Evolutionary conservation across 1,139 yeast species (phyloP).

Genomic region (Suhomyces atakaporum): DNA sequence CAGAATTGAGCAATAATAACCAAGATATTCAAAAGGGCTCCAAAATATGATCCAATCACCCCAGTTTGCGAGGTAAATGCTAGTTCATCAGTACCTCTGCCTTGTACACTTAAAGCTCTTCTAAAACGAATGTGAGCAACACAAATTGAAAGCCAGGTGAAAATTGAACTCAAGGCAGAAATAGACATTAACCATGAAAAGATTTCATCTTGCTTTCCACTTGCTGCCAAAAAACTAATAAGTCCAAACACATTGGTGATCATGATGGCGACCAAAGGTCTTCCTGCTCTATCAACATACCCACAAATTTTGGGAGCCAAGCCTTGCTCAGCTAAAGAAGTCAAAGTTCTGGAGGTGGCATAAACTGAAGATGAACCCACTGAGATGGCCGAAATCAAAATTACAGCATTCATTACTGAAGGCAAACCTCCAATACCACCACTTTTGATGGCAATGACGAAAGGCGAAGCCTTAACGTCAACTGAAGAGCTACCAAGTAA

Average conservation of each 20-base stretch:
- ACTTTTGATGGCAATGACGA: constrained; percentile 57
- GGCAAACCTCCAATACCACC: constrained; percentile 65
- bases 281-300: constrained; percentile 29
- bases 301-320: constrained; percentile 30
- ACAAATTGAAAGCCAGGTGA: constrained; percentile 44
- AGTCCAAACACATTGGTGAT: constrained; percentile 33
- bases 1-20: constrained; percentile 59
- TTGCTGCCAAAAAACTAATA: constrained; percentile 33
- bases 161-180: constrained; percentile 41
- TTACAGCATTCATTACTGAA: constrained; percentile 71
- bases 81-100: constrained; percentile 50
- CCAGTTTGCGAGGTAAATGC: constrained; percentile 59
- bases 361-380: constrained; percentile 39
- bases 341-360: constrained; percentile 29
- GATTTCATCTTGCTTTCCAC: constrained; percentile 33
- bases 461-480: constrained; percentile 54
- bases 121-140: constrained; percentile 41
- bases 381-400: constrained; percentile 64
- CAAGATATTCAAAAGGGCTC: constrained; percentile 46
- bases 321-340: constrained; percentile 28
- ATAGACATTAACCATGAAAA: constrained; percentile 42
- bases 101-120: constrained; percentile 32
- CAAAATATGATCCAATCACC: constrained; percentile 54
- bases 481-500: constrained; percentile 38
- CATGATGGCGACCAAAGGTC: constrained; percentile 33